Evolutionary conservation across 148 eudicot species (phyloP).

Genomic region (Vaccinium myrtillus): DNA sequence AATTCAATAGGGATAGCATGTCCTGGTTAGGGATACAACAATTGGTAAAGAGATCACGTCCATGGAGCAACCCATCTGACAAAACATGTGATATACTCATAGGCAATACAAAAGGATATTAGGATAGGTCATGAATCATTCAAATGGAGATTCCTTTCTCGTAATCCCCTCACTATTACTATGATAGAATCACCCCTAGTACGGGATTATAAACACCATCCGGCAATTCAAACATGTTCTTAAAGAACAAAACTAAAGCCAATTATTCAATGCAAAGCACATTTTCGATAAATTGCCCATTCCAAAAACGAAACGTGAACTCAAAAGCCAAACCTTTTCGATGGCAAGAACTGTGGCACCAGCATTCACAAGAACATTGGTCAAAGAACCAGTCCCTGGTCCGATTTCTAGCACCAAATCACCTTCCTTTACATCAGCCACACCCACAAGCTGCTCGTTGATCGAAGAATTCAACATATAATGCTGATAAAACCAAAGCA

Average conservation of each 20-base stretch:
- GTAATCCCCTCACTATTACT: neutral
- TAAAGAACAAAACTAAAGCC: neutral
- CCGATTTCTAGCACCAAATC: conserved; percentile 95
- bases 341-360: conserved; percentile 36
- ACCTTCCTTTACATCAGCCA: conserved; percentile 72
- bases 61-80: neutral
- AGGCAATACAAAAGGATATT: neutral
- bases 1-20: neutral
- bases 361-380: conserved; percentile 55
- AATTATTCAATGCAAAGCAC: neutral
- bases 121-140: neutral
- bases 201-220: neutral
- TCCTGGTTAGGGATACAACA: neutral
- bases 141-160: neutral
- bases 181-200: neutral
- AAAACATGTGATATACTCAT: neutral
- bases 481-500: conserved; percentile 59
- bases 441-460: conserved; percentile 70
- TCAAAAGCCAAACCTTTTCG: conserved; percentile 20
- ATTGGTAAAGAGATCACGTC: neutral
- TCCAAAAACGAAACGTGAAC: neutral
- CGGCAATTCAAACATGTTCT: neutral
- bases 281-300: neutral
- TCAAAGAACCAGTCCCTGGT: conserved; percentile 92
- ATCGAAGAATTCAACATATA: conserved; percentile 75